These are phyloP conservation scores for Eucalyptus shirleyi DNA, from an alignment of 345 rosid species.

Conservation along the genomic window DNA sequence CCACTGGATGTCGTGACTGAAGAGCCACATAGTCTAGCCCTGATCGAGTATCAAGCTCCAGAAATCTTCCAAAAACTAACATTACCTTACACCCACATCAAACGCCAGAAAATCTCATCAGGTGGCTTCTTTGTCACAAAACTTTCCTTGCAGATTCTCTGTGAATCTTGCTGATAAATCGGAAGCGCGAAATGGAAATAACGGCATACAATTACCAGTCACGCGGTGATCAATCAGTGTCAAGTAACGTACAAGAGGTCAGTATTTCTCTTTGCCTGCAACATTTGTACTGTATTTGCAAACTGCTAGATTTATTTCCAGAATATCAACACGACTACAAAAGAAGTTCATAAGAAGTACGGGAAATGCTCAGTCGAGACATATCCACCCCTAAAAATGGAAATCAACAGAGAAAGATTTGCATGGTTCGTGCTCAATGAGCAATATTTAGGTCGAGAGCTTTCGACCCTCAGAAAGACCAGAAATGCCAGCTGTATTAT, in stretches of 20 bases:
- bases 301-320: not conserved
- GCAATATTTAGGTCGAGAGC: too few species aligned
- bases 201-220: accelerated
- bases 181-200: accelerated
- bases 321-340: accelerated
- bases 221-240: not conserved
- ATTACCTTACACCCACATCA: not conserved
- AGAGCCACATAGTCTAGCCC: not conserved
- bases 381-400: accelerated
- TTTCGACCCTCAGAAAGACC: too few species aligned
- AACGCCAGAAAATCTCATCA: not conserved
- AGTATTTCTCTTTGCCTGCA: accelerated
- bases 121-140: not conserved
- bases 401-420: not conserved
- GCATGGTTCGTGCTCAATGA: too few species aligned
- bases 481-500: accelerated
- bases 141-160: not conserved
- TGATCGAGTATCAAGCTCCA: too few species aligned
- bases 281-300: accelerated
- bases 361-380: accelerated
- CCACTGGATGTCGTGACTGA: accelerated
- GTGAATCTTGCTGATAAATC: not conserved
- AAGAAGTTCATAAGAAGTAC: not conserved
- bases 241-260: not conserved
- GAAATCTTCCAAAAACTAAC: not conserved